These are phyloP conservation scores for Phanerodontia chrysosporium DNA, from an alignment of 768 basidiomycete species.

Conservation along the genomic window DNA sequence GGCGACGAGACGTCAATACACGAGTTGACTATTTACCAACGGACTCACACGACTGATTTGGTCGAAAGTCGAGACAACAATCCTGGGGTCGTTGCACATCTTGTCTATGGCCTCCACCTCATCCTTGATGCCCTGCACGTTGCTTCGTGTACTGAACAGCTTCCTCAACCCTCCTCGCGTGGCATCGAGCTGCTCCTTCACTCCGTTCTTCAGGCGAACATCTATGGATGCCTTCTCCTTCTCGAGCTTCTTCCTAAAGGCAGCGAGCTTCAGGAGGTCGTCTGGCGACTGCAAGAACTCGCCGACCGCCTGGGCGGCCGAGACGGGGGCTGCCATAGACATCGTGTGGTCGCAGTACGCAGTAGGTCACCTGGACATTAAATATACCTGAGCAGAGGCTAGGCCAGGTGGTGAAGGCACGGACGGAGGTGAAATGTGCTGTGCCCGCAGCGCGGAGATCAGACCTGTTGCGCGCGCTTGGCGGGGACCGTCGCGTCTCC, in stretches of 20 bases:
- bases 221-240: slow-evolving; percentile 97
- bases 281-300: slow-evolving; percentile 93
- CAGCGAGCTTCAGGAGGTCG: slow-evolving; percentile 83
- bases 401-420: too few species aligned
- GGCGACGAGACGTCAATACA: background rate
- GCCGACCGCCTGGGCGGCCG: slow-evolving; percentile 80
- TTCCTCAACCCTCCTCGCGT: slow-evolving; percentile 86
- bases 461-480: background rate
- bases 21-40: background rate
- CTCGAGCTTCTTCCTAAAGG: slow-evolving; percentile 90
- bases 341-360: background rate
- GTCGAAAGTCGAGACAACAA: slow-evolving; percentile 82
- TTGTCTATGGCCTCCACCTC: slow-evolving; percentile 81
- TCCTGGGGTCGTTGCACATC: slow-evolving; percentile 70
- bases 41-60: slow-evolving; percentile 86
- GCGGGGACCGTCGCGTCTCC: background rate
- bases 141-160: slow-evolving; percentile 68
- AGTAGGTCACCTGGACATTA: background rate
- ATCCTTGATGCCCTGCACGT: slow-evolving; percentile 80
- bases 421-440: background rate
- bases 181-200: slow-evolving; percentile 88
- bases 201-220: slow-evolving; percentile 82
- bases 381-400: background rate
- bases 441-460: too few species aligned
- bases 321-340: slow-evolving; percentile 37